These are phyloP conservation scores for Dothiorella sarmentorum DNA, from an alignment of 2,329 filamentous ascomycete species.

Conservation along the genomic window DNA sequence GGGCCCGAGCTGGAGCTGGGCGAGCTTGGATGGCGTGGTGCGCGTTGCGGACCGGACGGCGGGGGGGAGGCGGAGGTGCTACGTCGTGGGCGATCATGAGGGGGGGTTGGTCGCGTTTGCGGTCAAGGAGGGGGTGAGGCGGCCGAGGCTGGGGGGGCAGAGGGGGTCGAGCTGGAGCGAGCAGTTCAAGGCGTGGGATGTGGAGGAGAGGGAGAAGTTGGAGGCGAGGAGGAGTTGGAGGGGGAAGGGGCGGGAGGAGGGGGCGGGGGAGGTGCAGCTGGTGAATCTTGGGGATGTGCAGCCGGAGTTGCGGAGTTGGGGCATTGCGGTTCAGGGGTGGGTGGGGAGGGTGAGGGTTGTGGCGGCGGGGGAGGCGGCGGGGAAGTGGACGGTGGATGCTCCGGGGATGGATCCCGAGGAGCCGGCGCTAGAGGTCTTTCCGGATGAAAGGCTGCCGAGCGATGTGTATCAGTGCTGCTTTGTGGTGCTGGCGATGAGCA, in stretches of 20 bases:
- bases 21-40: background rate
- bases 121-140: too few species aligned
- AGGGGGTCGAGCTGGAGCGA: too few species aligned
- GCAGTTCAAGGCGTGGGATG: too few species aligned
- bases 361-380: background rate
- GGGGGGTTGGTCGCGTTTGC: too few species aligned
- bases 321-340: background rate
- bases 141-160: too few species aligned
- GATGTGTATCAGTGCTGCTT: background rate
- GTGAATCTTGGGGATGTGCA: background rate
- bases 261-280: background rate
- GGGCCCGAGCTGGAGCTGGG: background rate
- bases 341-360: background rate
- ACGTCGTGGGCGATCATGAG: too few species aligned
- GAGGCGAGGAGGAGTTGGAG: too few species aligned
- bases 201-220: too few species aligned
- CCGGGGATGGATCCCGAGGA: background rate
- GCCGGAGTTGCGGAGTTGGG: background rate
- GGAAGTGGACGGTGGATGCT: background rate
- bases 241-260: background rate
- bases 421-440: background rate
- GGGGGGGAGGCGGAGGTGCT: too few species aligned
- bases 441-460: background rate
- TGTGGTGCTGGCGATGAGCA: background rate
- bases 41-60: too few species aligned